These are phyloP conservation scores for Gossypium lobatum DNA, from an alignment of 441 rosid species.

Conservation along the genomic window DNA sequence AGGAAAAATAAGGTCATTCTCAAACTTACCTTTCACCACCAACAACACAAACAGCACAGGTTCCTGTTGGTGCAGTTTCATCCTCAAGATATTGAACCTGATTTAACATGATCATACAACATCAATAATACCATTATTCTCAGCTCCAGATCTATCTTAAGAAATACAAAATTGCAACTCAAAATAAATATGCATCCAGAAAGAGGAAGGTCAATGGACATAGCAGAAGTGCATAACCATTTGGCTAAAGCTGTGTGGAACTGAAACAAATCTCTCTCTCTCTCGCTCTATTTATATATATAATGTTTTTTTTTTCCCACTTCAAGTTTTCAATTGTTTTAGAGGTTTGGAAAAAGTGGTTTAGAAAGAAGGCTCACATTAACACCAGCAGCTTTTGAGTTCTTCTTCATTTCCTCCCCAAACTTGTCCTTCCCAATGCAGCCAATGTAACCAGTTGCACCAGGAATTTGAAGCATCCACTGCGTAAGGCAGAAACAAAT, in stretches of 20 bases:
- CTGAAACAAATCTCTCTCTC: neutral
- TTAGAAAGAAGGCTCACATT: constrained; percentile 40
- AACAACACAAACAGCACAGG: constrained; percentile 92
- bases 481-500: constrained; percentile 22
- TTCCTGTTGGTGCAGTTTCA: constrained; percentile 75
- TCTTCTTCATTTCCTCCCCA: constrained; percentile 94
- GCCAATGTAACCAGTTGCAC: constrained; percentile 85
- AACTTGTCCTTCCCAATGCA: constrained; percentile 89
- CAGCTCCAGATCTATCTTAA: neutral
- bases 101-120: constrained; percentile 2
- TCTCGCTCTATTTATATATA: neutral
- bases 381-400: constrained; percentile 65
- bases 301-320: neutral
- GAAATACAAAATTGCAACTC: neutral
- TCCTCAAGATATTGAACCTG: constrained; percentile 80
- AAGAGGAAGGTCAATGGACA: neutral
- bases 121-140: neutral
- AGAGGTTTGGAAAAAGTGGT: neutral
- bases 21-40: constrained; percentile 82
- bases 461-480: constrained; percentile 98
- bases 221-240: neutral
- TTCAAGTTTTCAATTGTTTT: neutral
- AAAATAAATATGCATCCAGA: neutral
- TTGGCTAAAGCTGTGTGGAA: neutral
- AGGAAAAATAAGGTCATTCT: neutral